Evolutionary conservation across 441 rosid genomes (phyloP), one percentile per base, ranked within the genome.

Genomic region (Raphanus hybrid): DNA sequence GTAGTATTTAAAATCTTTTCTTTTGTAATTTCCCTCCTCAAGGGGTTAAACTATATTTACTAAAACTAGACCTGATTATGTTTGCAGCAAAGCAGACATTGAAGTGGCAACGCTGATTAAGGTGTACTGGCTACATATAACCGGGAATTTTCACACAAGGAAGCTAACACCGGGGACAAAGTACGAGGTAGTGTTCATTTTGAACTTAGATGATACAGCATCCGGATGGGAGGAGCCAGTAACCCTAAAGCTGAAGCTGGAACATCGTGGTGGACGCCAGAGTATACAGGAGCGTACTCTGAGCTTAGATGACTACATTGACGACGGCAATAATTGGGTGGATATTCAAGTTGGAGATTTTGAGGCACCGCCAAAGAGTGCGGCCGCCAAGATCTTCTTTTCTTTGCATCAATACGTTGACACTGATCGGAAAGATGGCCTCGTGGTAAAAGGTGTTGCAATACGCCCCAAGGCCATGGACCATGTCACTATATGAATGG

Each of bases 111-210:
- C 83, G 62, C 77, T 90, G 68, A 6, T 84, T 27, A 2, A 64
- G 0, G 89, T 87, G 29, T 81, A 91, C 39, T 87, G 90, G 97
- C 85, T 91, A 34, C 89, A 89, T 16, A 75, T 74, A 61, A 62
- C 64, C 2, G 88, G 81, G 3, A 78, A 59, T 60, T 80, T 88
- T 15, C 80, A 84, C 34, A 66, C 81, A 10, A 41, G 72, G 57
- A 82, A 78, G 64, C 88, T 91, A 48, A 73, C 87, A 35, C 88
- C 86, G 3, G 82, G 59, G 66, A 74, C 78, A 5, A n/a, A 67
- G 12, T 88, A 90, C 34, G 83, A 85, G 80, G 86, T 80, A 23
- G 79, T 39, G 6, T 81, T 87, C 23, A 74, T 84, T 62, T 43
- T 87, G 6, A 85, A 74, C 88, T 41, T 88, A 35, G 74, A 63